A percentile compares a stretch with the other conserved stretches of the same genome.
Evolutionary conservation across 2,329 filamentous ascomycete genomes (phyloP).

Genomic region (Fusarium chlamydosporum): DNA sequence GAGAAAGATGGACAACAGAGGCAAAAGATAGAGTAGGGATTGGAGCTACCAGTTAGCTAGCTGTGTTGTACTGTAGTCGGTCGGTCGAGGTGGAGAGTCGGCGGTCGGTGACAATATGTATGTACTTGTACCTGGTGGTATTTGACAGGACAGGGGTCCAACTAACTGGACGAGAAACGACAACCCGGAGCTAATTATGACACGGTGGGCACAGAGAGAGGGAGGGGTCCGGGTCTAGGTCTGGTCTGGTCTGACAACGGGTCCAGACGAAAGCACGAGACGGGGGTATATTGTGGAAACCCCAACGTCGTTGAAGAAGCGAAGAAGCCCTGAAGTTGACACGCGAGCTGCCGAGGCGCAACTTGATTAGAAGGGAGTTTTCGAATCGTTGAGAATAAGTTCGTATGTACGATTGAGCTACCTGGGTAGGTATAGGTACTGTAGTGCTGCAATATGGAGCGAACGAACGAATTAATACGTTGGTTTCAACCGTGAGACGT

Average conservation of each 20-base stretch:
- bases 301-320: conserved; percentile 15
- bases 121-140: conserved; percentile 43
- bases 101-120: conserved; percentile 50
- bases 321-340: neutral
- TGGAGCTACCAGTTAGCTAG: conserved; percentile 50
- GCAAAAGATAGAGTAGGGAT: conserved; percentile 40
- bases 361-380: conserved; percentile 10
- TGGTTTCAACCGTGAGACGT: conserved; percentile 26
- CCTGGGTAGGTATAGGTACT: neutral
- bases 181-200: conserved; percentile 38
- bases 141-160: conserved; percentile 49
- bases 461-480: conserved; percentile 4
- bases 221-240: conserved; percentile 17
- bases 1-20: conserved; percentile 32
- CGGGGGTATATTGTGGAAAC: conserved; percentile 32
- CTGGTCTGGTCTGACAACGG: conserved; percentile 41
- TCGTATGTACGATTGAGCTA: neutral
- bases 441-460: conserved; percentile 11
- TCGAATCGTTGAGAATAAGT: neutral
- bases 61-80: conserved; percentile 44
- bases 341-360: conserved; percentile 7
- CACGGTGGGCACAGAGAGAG: conserved; percentile 37
- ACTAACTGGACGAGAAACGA: conserved; percentile 33
- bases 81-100: conserved; percentile 51
- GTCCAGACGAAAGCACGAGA: conserved; percentile 25